phyloP scores from a whole-genome alignment of 441 rosid genomes.

The Erodium chrysanthum region DNA sequence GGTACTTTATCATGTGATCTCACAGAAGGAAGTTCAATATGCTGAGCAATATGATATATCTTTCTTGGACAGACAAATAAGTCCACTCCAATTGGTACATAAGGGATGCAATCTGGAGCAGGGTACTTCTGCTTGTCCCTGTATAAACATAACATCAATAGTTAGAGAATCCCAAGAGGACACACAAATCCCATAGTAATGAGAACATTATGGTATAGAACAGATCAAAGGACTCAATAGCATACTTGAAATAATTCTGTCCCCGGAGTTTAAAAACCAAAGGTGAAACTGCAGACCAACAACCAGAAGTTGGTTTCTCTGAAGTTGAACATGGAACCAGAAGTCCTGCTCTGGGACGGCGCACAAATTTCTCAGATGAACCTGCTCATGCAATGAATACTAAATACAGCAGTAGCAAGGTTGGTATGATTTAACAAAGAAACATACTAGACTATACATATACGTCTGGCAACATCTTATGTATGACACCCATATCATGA shows the following conservation, averaged over 20 bases:
- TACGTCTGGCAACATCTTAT: too few species aligned
- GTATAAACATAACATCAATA: slow-evolving; percentile 15
- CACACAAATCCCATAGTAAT: neutral
- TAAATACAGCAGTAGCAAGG: neutral
- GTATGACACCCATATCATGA: too few species aligned
- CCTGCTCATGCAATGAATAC: slow-evolving; percentile 22
- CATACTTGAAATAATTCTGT: slow-evolving; percentile 52
- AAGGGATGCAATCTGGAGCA: slow-evolving; percentile 56
- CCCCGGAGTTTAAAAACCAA: slow-evolving; percentile 69
- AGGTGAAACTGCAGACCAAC: slow-evolving; percentile 65
- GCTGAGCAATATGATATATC: slow-evolving; percentile 68
- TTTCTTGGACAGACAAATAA: slow-evolving; percentile 49
- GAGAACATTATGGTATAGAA: neutral
- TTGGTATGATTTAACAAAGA: too few species aligned
- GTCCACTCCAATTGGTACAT: slow-evolving; percentile 58
- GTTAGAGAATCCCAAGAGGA: neutral
- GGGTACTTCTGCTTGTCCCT: slow-evolving; percentile 62
- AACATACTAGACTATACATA: too few species aligned
- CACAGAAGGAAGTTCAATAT: slow-evolving; percentile 56
- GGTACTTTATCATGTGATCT: slow-evolving; percentile 40
- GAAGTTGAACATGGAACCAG: slow-evolving; percentile 36
- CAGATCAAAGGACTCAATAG: neutral
- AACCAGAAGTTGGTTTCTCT: slow-evolving; percentile 49
- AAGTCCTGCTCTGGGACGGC: slow-evolving; percentile 58
- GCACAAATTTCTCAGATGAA: slow-evolving; percentile 39